Evolutionary conservation across 768 basidiomycete species (phyloP), one percentile per base, ranked within the genome.

Genomic region (Austroboletus eburneus): DNA sequence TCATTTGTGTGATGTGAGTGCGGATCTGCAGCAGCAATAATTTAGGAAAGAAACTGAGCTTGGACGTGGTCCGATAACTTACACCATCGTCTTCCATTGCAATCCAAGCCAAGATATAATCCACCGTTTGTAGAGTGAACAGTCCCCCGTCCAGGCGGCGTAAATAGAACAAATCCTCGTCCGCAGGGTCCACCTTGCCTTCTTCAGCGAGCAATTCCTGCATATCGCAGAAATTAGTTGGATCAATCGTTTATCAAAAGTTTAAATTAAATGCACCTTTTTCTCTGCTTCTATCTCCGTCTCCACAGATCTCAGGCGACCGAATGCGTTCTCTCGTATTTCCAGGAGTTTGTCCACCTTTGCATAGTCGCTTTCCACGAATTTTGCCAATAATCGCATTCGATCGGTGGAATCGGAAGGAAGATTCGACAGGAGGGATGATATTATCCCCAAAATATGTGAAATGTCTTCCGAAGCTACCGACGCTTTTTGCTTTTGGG

Each of bases 41-140:
- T 65, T 24, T 6, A 58, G 53, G 17, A 37, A 30, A 36, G 34
- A 32, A 29, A 18, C 22, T 23, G 10, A n/a, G n/a, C 12, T 12
- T 12, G 6, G 18, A 18, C 13, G 34, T 9, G 16, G 5, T 25
- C 7, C 39, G 27, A 21, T 17, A 16, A 50, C 88, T 46, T 70
- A 96, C 96, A 30, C 95, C 96, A 57, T 98, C 95, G 57, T 98
- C 95, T 68, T 99, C 96, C 93, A 97, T 94, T 45, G 82, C 78
- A 22, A 97, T 68, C 96, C 96, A 99, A 5, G 88, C 92, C 32
- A 97, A 68, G 49, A 97, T 87, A 57, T 94, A 97, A 65, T 98
- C 95, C 33, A 91, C 79, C 16, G 85, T 91, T 59, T 98, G 95
- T 8, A 98, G 67, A 2, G 85, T 87, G 61, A 88, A 92, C 36